A percentile compares a stretch with the other conserved stretches of the same genome.
phyloP scores from a whole-genome alignment of 2,329 filamentous ascomycete genomes.

The Neofusicoccum parvum region DNA sequence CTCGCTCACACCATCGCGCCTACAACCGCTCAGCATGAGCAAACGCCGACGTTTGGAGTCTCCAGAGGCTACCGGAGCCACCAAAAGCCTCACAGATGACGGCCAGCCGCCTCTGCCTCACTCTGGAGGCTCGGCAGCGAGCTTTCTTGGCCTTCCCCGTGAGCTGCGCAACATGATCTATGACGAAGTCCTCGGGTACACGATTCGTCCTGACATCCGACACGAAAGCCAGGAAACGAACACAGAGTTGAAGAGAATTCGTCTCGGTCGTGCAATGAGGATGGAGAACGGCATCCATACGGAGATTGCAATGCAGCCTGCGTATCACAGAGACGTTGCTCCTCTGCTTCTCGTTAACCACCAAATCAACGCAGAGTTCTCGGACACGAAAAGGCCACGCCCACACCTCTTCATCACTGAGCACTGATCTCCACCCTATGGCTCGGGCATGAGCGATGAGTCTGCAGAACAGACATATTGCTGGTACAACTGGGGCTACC shows the following conservation, averaged over 20 bases:
- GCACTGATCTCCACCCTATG: neutral
- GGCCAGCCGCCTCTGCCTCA: neutral
- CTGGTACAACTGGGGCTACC: neutral
- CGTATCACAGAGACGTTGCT: neutral
- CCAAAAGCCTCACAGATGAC: neutral
- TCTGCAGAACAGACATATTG: neutral
- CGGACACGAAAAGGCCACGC: neutral
- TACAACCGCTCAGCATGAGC: neutral
- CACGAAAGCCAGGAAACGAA: neutral
- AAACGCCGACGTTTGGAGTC: neutral
- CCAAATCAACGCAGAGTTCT: neutral
- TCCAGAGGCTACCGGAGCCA: neutral
- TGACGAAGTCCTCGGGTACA: neutral
- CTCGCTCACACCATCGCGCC: neutral
- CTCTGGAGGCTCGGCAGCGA: neutral
- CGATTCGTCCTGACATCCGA: neutral
- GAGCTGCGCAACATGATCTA: neutral
- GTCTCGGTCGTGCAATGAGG: neutral
- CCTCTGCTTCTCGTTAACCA: neutral
- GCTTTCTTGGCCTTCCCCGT: neutral
- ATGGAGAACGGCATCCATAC: no score
- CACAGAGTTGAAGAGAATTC: neutral
- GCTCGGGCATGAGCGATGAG: neutral
- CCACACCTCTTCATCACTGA: neutral
- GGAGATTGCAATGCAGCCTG: neutral